A percentile compares a stretch with the other conserved stretches of the same genome.
phyloP scores from a whole-genome alignment of 2,329 filamentous ascomycete species.

The Periconia digitata region DNA sequence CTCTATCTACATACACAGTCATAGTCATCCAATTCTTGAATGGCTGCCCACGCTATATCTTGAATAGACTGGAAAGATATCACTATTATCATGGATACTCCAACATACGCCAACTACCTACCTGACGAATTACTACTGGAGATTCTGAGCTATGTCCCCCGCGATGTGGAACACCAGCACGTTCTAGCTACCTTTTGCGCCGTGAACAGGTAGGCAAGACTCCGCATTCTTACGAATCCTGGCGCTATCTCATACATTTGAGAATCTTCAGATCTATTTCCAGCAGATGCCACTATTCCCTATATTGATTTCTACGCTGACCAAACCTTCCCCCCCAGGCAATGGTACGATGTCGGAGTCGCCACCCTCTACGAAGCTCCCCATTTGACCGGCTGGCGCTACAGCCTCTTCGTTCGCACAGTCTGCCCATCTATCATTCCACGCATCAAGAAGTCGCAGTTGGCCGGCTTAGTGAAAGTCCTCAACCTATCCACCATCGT shows the following conservation, averaged over 20 bases:
- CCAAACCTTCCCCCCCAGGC: constrained; percentile 29
- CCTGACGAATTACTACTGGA: constrained; percentile 58
- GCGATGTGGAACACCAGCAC: constrained; percentile 43
- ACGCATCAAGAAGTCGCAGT: constrained; percentile 51
- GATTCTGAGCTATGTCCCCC: constrained; percentile 50
- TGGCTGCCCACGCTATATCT: too few species aligned
- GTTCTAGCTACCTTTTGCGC: constrained; percentile 56
- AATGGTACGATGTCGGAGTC: constrained; percentile 60
- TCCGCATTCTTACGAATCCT: neutral
- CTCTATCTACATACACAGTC: too few species aligned
- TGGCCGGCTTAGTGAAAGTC: constrained; percentile 53
- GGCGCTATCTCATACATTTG: neutral
- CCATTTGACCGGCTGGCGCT: constrained; percentile 54
- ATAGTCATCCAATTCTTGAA: too few species aligned
- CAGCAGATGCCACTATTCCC: constrained; percentile 1
- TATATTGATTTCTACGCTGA: neutral
- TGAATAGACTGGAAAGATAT: too few species aligned
- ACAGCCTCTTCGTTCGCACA: constrained; percentile 56
- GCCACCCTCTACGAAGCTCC: constrained; percentile 56
- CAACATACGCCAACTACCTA: constrained; percentile 42
- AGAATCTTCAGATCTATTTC: neutral
- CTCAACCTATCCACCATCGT: constrained; percentile 59
- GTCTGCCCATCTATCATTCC: constrained; percentile 56
- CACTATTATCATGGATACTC: neutral
- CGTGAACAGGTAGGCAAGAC: constrained; percentile 27